These are phyloP conservation scores for Zygnema circumcarinatum DNA, from an alignment of 139 green algal species.

Conservation along the genomic window DNA sequence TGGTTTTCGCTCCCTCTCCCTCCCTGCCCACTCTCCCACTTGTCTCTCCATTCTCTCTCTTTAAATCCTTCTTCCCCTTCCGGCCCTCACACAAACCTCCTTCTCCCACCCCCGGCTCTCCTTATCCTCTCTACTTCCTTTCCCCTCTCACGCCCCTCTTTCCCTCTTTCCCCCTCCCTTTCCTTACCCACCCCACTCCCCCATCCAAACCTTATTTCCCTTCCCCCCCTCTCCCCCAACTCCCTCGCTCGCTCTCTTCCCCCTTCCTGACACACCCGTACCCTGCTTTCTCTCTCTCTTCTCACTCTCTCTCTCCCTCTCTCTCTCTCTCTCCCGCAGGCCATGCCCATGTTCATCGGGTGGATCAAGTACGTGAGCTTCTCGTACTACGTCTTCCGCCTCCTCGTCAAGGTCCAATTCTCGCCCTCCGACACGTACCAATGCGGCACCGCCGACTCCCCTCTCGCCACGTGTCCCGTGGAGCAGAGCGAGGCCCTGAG, in stretches of 20 bases:
- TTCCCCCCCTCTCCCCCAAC: background rate
- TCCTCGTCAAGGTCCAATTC: constrained; percentile 44
- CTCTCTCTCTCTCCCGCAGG: constrained; percentile 58
- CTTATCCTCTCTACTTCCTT: background rate
- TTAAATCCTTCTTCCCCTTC: background rate
- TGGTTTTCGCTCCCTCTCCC: background rate
- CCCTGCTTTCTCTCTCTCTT: background rate
- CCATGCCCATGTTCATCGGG: constrained; percentile 67
- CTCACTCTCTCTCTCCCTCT: constrained; percentile 21
- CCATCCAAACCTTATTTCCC: background rate
- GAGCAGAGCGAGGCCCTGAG: background rate
- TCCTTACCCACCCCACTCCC: background rate
- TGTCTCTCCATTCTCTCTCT: background rate
- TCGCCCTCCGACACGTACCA: background rate
- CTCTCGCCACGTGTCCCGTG: background rate
- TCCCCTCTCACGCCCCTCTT: background rate
- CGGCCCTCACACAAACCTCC: background rate
- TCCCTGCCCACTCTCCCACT: background rate
- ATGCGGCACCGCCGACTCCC: constrained; percentile 9
- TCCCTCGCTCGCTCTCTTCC: background rate
- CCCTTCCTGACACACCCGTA: background rate
- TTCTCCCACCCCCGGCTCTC: background rate
- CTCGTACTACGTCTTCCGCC: constrained; percentile 66
- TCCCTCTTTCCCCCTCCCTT: background rate
- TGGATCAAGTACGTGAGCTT: constrained; percentile 73